phyloP scores from a whole-genome alignment of 306 rosid species.

The Dalbergia cochinchinensis region DNA sequence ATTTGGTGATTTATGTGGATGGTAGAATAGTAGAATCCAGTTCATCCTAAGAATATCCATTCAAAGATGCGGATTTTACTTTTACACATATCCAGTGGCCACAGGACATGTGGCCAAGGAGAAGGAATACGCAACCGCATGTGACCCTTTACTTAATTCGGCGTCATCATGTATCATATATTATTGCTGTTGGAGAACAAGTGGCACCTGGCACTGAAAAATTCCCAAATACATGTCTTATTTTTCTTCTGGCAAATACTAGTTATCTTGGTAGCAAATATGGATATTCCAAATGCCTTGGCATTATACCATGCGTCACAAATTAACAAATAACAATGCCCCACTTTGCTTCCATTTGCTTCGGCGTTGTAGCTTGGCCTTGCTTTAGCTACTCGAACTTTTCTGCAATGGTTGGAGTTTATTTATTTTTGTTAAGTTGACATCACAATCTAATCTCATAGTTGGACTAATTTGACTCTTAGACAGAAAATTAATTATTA shows the following conservation, averaged over 20 bases:
- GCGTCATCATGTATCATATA: neutral
- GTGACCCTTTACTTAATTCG: conserved; percentile 1
- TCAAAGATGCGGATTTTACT: conserved; percentile 20
- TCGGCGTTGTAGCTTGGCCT: neutral
- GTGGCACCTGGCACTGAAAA: neutral
- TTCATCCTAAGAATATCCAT: conserved; percentile 12
- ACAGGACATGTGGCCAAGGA: neutral
- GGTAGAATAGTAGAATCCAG: neutral
- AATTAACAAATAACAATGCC: conserved; percentile 42
- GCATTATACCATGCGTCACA: conserved; percentile 60
- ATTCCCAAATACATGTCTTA: neutral
- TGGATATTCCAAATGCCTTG: conserved; percentile 63
- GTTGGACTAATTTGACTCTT: neutral
- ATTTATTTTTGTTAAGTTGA: neutral
- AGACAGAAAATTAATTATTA: neutral
- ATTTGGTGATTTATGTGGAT: too few relatives aligned
- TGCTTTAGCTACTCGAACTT: neutral
- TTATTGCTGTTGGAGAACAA: neutral
- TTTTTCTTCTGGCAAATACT: neutral
- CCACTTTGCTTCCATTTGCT: neutral
- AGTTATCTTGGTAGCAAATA: neutral
- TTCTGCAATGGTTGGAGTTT: neutral
- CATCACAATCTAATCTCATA: neutral
- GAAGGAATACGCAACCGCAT: neutral
- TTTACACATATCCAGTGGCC: neutral